Conservation (phyloP, 164 flowering plant species). For the Dillenia suffruticosa region DNA sequence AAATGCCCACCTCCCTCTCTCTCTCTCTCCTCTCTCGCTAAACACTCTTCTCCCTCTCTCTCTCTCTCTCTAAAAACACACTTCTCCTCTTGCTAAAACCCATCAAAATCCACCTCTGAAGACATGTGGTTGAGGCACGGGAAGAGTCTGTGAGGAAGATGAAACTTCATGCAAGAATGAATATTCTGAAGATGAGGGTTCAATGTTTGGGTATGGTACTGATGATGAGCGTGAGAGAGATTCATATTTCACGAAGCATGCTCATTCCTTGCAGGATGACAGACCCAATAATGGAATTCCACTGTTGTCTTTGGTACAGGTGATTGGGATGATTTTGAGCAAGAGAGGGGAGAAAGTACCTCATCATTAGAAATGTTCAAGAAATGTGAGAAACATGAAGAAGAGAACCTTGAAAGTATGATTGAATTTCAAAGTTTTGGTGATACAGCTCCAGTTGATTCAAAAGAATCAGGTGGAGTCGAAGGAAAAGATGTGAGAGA, state of each 20-base stretch:
- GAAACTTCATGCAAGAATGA: slow-evolving; percentile 36
- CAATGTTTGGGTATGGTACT: slow-evolving; percentile 48
- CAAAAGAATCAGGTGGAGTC: slow-evolving; percentile 6
- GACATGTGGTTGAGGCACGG: slow-evolving; percentile 1
- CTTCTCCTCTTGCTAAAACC: no score
- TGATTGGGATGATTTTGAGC: slow-evolving; percentile 82
- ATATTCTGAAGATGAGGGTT: slow-evolving; percentile 66
- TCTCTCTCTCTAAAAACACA: no score
- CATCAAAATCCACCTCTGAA: no score
- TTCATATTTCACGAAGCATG: slow-evolving; percentile 13
- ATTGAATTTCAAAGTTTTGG: slow-evolving; percentile 4
- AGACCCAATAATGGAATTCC: slow-evolving; percentile 31
- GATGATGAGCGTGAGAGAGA: slow-evolving; percentile 41
- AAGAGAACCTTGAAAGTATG: slow-evolving; percentile 15
- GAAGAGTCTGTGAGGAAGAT: slow-evolving; percentile 22
- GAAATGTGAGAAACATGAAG: slow-evolving; percentile 13
- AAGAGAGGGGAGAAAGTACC: slow-evolving; percentile 28
- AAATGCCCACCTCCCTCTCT: no score
- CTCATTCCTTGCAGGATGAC: slow-evolving; percentile 11
- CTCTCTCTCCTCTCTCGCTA: no score
- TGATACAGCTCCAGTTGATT: not conserved
- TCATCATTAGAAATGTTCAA: slow-evolving; percentile 9
- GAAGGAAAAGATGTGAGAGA: slow-evolving; percentile 19
- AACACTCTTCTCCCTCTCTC: no score
- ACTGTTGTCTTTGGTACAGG: slow-evolving; percentile 73